Conservation (phyloP, 192 early-diverging fungal species). For the Chytriomyces sp. region DNA sequence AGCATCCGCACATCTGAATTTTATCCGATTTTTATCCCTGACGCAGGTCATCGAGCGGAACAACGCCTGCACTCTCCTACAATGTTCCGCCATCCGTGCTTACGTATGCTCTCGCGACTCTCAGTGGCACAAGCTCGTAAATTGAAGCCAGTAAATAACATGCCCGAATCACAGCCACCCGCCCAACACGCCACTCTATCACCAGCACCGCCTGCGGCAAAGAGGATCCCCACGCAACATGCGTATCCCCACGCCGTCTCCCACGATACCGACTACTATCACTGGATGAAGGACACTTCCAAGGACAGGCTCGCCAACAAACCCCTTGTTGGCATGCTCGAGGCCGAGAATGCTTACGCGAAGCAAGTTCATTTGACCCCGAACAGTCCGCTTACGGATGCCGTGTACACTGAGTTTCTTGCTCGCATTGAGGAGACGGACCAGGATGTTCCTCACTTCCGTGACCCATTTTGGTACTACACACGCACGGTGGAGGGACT, state of each 20-base stretch:
- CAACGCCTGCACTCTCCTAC: too few species aligned
- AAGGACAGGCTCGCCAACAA: constrained; percentile 36
- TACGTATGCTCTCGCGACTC: too few species aligned
- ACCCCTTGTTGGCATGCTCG: constrained; percentile 51
- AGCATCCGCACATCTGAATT: too few species aligned
- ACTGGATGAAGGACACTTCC: constrained; percentile 57
- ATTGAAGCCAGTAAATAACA: too few species aligned
- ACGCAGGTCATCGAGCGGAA: too few species aligned
- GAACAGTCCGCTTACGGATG: constrained; percentile 42
- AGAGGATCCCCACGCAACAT: constrained; percentile 36
- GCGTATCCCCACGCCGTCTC: not conserved
- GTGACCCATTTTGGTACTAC: constrained; percentile 52
- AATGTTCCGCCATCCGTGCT: too few species aligned
- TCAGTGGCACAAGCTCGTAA: too few species aligned
- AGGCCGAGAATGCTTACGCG: constrained; percentile 51
- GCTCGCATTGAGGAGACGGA: constrained; percentile 52
- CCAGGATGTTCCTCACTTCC: constrained; percentile 45
- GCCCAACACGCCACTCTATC: not conserved
- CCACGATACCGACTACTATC: constrained; percentile 44
- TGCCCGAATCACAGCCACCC: not conserved
- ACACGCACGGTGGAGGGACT: constrained; percentile 53
- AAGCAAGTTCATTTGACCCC: constrained; percentile 41
- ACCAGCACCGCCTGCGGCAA: constrained; percentile 43
- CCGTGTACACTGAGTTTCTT: constrained; percentile 55
- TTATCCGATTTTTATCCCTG: too few species aligned